These are phyloP conservation scores for Gnaphalium uliginosum DNA, from an alignment of 129 eudicot genomes.

Conservation along the genomic window DNA sequence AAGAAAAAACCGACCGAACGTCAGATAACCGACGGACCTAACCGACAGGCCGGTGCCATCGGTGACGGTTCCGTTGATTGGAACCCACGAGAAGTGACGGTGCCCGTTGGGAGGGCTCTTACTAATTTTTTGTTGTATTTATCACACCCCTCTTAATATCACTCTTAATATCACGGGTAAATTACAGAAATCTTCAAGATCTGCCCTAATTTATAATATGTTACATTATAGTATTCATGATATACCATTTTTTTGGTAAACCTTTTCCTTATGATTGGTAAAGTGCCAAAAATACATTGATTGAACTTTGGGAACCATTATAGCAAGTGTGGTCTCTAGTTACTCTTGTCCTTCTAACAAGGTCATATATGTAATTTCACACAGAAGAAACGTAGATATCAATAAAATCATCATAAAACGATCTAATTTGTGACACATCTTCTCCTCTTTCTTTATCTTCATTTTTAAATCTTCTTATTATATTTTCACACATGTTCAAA, in stretches of 20 bases:
- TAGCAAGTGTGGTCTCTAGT: slow-evolving; percentile 20
- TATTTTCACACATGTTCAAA: neutral
- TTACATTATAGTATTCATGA: neutral
- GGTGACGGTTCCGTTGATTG: no score
- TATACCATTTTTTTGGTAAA: neutral
- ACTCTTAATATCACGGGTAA: no score
- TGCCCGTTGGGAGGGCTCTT: no score
- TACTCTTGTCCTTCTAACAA: slow-evolving; percentile 11
- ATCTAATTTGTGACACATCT: neutral
- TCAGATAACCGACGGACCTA: no score
- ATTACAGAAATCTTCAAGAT: no score
- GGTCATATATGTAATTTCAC: slow-evolving; percentile 13
- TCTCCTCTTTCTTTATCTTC: no score
- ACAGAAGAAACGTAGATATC: neutral
- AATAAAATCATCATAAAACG: neutral
- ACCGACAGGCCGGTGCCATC: no score
- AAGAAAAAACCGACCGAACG: no score
- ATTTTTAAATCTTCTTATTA: neutral
- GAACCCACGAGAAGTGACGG: no score
- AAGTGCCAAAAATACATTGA: slow-evolving; percentile 23
- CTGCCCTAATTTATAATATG: no score
- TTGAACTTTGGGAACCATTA: neutral
- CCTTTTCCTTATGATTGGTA: slow-evolving; percentile 14
- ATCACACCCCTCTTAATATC: no score
- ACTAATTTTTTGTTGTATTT: no score